Evolutionary conservation across 306 rosid genomes (phyloP), one percentile per base, ranked within the genome.

Genomic region (Cercis canadensis): DNA sequence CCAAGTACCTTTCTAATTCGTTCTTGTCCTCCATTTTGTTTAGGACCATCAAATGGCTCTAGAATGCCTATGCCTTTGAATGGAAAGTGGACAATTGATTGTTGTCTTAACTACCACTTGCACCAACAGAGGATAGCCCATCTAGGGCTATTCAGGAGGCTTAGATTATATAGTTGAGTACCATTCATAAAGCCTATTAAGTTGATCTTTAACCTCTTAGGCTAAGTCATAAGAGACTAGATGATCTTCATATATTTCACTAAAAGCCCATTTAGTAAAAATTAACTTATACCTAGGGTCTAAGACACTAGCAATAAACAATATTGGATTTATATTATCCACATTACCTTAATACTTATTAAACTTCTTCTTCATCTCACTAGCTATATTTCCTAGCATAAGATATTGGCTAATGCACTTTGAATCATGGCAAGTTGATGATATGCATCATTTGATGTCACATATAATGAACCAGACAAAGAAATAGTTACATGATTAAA

Each of bases 261-360:
- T 9, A 45, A 45, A 45, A 6, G n/a, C 51, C 51, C 14, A 9
- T 11, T 11, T 45, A 45, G 11, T 14, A 45, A 0, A 45, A 7
- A 1, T 45, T 5, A 45, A 4, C 4, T 45, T 45, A 14, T 45
- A 11, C 51, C 15, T 45, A 45, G 15, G 51, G 14, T 45, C 15
- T 7, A 45, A 11, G n/a, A 11, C 15, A 4, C 4, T 14, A 11
- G 12, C n/a, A 14, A 45, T 13, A 14, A 10, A 45, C n/a, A 9
- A 14, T 7, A 43, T 3, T 45, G n/a, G 51, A 45, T 45, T 43
- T 10, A 45, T 10, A 11, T 11, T 45, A 5, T 45, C 51, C 8
- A 19, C 4, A 12, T 55, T 13, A 18, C 44, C 29, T 62, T 57
- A 67, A 39, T 56, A 39, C 17, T 67, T 57, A 4, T 75, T 55